Percentiles rank a stretch among this genome's conserved stretches.
phyloP scores from a whole-genome alignment of 768 basidiomycete genomes.

The Psilocybe sp. region DNA sequence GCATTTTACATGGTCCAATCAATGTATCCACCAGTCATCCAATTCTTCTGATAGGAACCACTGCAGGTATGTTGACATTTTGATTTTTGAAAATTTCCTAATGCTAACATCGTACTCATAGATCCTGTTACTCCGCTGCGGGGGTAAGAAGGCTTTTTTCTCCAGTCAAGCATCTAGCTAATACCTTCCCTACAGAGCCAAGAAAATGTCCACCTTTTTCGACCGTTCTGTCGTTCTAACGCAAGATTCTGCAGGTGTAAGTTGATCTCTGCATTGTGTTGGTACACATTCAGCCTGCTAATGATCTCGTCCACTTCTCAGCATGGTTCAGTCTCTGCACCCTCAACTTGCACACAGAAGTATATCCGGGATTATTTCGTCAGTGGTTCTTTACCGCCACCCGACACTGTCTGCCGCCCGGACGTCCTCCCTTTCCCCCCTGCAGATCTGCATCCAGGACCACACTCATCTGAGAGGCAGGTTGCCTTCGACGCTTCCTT shows the following conservation, averaged over 20 bases:
- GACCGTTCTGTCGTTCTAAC: conserved; percentile 36
- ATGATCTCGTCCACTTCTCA: conserved; percentile 5
- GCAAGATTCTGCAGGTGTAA: conserved; percentile 39
- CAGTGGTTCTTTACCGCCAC: conserved; percentile 33
- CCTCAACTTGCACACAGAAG: conserved; percentile 28
- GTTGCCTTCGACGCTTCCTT: too few relatives aligned
- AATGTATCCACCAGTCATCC: too few relatives aligned
- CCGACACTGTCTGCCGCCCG: conserved; percentile 31
- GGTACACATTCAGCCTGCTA: background rate
- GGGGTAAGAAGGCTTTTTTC: too few relatives aligned
- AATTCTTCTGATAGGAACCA: too few relatives aligned
- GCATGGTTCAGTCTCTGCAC: conserved; percentile 29
- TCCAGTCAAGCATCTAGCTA: too few relatives aligned
- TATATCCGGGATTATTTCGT: conserved; percentile 36
- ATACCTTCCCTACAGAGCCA: conserved; percentile 26
- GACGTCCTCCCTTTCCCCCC: background rate
- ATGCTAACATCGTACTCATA: too few relatives aligned
- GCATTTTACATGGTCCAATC: too few relatives aligned
- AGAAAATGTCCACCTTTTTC: conserved; percentile 35
- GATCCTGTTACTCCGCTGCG: too few relatives aligned
- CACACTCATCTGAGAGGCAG: too few relatives aligned
- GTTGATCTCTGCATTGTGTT: background rate
- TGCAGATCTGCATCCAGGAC: too few relatives aligned
- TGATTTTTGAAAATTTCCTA: background rate
- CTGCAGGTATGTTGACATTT: background rate